Conservation (phyloP, 495 filamentous ascomycete genomes). For the Aspergillus heteromorphus region DNA sequence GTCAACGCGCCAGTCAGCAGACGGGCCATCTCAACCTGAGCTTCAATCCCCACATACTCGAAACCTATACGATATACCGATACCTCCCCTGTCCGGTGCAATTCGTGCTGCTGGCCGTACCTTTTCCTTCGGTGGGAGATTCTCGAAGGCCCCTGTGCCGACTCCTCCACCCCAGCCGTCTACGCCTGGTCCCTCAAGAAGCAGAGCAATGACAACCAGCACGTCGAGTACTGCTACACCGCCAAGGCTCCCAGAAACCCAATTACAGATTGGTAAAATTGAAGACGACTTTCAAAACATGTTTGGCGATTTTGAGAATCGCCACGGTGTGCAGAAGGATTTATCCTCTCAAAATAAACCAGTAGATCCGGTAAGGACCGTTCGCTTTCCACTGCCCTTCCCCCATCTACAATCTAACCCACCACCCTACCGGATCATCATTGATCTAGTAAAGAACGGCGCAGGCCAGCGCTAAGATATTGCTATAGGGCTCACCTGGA, state of each 20-base stretch:
- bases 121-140: conserved; percentile 60
- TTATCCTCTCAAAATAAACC: conserved; percentile 15
- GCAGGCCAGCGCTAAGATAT: conserved; percentile 12
- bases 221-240: conserved; percentile 64
- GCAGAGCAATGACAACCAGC: conserved; percentile 50
- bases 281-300: conserved; percentile 63
- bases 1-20: conserved; percentile 68
- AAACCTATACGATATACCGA: conserved; percentile 48
- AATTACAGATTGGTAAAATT: conserved; percentile 45
- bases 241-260: conserved; percentile 57
- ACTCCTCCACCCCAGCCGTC: conserved; percentile 39
- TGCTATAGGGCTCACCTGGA: conserved; percentile 21
- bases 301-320: conserved; percentile 58
- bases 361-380: conserved; percentile 15
- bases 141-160: conserved; percentile 34
- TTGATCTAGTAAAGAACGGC: neutral
- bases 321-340: conserved; percentile 35
- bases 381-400: neutral
- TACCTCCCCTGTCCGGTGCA: conserved; percentile 47
- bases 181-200: conserved; percentile 34
- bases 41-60: conserved; percentile 46
- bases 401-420: neutral
- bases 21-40: conserved; percentile 53
- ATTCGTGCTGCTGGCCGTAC: conserved; percentile 65
- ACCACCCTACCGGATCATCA: too few relatives aligned